Conservation (phyloP, 139 green algal genomes). For the Spirogloea muscicola region DNA sequence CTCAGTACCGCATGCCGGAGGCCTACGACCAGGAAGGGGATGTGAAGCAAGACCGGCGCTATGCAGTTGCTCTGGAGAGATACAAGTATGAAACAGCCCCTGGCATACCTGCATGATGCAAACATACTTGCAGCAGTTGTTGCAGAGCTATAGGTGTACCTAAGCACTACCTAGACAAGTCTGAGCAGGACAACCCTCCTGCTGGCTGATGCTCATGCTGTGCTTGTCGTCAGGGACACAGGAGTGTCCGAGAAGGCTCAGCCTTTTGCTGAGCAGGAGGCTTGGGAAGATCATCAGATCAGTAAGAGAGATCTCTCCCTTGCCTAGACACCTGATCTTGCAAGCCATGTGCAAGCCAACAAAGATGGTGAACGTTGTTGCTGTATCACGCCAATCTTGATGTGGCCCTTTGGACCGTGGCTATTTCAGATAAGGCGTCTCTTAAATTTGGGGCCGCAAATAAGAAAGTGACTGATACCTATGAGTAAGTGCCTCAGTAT, state of each 20-base stretch:
- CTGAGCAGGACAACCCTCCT: too few species aligned
- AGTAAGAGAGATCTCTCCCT: conserved; percentile 32
- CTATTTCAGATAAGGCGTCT: conserved; percentile 2
- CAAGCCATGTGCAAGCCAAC: too few species aligned
- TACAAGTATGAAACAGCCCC: conserved; percentile 62
- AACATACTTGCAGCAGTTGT: too few species aligned
- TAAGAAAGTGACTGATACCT: conserved; percentile 15
- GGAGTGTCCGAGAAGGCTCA: conserved; percentile 53
- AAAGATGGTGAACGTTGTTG: too few species aligned
- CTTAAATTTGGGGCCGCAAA: background rate
- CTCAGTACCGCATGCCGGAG: conserved; percentile 83
- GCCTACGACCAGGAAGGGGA: conserved; percentile 69
- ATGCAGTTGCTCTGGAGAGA: conserved; percentile 63
- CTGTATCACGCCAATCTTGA: too few species aligned
- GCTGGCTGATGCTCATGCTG: too few species aligned
- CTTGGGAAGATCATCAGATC: conserved; percentile 87
- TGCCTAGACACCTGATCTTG: too few species aligned
- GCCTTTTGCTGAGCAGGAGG: conserved; percentile 72
- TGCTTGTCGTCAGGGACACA: conserved; percentile 42
- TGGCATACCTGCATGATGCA: too few species aligned
- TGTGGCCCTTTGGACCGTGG: too few species aligned
- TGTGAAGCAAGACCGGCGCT: conserved; percentile 55
- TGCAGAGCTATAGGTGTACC: too few species aligned
- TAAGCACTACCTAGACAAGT: too few species aligned
- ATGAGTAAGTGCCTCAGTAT: conserved; percentile 3